Percentiles rank a stretch among this genome's conserved stretches.
phyloP scores from a whole-genome alignment of 2,329 filamentous ascomycete species.

The Sporothrix luriei region DNA sequence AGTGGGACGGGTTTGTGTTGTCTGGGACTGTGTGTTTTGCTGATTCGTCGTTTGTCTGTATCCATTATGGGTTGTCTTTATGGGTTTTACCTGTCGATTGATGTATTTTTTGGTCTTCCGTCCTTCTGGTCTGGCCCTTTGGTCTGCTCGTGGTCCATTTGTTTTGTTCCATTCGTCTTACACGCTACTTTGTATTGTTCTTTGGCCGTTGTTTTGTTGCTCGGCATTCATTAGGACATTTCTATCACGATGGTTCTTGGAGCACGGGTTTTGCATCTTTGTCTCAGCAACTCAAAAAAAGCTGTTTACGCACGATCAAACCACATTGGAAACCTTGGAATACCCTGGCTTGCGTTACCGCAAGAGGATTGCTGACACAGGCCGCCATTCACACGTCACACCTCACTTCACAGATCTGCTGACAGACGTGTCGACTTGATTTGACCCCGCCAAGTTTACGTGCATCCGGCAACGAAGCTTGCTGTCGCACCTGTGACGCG shows the following conservation, averaged over 20 bases:
- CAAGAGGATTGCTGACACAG: not conserved
- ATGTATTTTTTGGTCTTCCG: no score
- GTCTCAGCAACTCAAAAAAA: not conserved
- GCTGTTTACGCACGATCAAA: not conserved
- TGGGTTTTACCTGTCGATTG: not conserved
- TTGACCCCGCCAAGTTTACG: slow-evolving; percentile 4
- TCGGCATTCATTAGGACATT: slow-evolving; percentile 2
- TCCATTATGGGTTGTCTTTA: not conserved
- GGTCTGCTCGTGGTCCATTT: not conserved
- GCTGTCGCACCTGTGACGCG: not conserved
- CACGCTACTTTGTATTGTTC: not conserved
- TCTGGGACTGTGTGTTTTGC: not conserved
- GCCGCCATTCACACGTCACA: not conserved
- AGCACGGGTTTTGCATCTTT: not conserved
- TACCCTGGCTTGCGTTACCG: not conserved
- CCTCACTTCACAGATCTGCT: no score
- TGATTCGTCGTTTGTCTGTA: not conserved
- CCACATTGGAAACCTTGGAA: not conserved
- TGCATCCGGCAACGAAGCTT: not conserved
- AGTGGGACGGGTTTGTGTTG: not conserved
- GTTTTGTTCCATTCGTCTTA: not conserved
- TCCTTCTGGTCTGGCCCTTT: not conserved
- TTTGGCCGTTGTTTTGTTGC: not conserved
- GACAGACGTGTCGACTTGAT: not conserved
- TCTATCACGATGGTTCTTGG: not conserved